Evolutionary conservation across 1,139 yeast species (phyloP).

Genomic region (Taphrina flavorubra): DNA sequence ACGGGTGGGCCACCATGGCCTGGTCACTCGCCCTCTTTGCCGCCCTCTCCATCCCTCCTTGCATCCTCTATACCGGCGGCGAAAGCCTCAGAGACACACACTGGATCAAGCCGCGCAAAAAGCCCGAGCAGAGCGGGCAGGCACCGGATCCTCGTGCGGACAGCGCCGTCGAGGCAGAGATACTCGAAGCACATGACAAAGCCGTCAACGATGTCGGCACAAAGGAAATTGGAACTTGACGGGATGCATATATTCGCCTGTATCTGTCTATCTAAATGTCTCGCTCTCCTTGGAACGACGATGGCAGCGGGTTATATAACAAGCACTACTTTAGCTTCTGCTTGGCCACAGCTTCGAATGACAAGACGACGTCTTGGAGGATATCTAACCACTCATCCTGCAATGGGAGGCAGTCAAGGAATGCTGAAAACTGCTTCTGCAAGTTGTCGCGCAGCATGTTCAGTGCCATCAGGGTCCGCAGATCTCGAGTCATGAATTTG

Average conservation of each 20-base stretch:
- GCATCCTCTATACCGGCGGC: slow-evolving; percentile 12
- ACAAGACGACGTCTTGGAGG: slow-evolving; percentile 15
- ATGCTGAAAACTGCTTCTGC: slow-evolving; percentile 25
- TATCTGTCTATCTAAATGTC: not conserved
- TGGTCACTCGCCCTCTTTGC: slow-evolving; percentile 27
- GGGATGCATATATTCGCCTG: not conserved
- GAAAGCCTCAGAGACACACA: not conserved
- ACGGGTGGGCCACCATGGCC: slow-evolving; percentile 25
- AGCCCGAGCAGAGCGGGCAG: not conserved
- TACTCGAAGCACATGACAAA: not conserved
- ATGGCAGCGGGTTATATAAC: too few relatives aligned
- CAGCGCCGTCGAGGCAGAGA: not conserved
- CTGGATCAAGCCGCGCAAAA: slow-evolving; percentile 6
- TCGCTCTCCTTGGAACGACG: too few relatives aligned
- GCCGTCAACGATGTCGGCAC: not conserved
- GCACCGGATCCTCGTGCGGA: not conserved
- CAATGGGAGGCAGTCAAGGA: slow-evolving; percentile 18
- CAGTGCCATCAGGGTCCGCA: slow-evolving; percentile 32
- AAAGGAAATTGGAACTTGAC: not conserved
- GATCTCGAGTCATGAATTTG: slow-evolving; percentile 25
- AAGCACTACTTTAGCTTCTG: slow-evolving; percentile 22
- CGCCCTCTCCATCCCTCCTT: slow-evolving; percentile 6
- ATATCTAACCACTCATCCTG: slow-evolving; percentile 29
- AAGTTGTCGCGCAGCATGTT: slow-evolving; percentile 24
- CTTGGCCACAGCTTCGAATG: slow-evolving; percentile 29